Evolutionary conservation across 768 basidiomycete genomes (phyloP), one percentile per base, ranked within the genome.

Genomic region (Omphalotus guepiniiformis): DNA sequence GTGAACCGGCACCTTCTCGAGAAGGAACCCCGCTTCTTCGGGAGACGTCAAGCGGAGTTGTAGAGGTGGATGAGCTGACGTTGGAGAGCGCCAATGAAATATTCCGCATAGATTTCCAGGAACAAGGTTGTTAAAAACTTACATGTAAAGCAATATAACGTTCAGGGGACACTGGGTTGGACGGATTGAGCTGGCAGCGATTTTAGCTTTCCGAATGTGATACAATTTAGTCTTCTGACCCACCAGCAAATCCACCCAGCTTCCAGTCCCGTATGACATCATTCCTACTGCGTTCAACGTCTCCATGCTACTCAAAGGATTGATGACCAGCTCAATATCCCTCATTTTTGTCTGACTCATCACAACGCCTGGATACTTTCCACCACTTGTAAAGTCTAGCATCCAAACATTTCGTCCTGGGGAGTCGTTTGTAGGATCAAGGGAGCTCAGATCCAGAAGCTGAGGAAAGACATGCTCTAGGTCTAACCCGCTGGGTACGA

Each of bases 291-390:
- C 51, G 25, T 65, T 62, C 42, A 77, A 52, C n/a, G 65, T 57
- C 42, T 69, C 71, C 51, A 78, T 65, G 2, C 70, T 74, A 32
- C 78, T 70, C 51, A 83, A 61, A 30, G 76, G 74, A 58, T 83
- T 76, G 34, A 85, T 69, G 3, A 84, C 69, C 7, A 75, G 64
- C 54, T 87, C 86, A 44, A 91, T 83, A 34, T 84, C 85, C 48
- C 77, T 75, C 78, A 90, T 79, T 39, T 84, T 75, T 16, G 76
- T 75, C 62, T 89, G 87, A 52, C 79, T 83, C 71, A 89, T 76
- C 12, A 89, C 79, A 36, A 90, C 60, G 18, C 88, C 88, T 2
- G 65, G 64, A 35, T 57, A 60, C 39, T 73, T 66, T 0, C 76
- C 76, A 18, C 72, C 71, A 39, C 71, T 66, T 1, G 85, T 86